Evolutionary conservation across 75 land plant genomes (phyloP), one percentile per base, ranked within the genome.

Genomic region (Pinus tabuliformis): DNA sequence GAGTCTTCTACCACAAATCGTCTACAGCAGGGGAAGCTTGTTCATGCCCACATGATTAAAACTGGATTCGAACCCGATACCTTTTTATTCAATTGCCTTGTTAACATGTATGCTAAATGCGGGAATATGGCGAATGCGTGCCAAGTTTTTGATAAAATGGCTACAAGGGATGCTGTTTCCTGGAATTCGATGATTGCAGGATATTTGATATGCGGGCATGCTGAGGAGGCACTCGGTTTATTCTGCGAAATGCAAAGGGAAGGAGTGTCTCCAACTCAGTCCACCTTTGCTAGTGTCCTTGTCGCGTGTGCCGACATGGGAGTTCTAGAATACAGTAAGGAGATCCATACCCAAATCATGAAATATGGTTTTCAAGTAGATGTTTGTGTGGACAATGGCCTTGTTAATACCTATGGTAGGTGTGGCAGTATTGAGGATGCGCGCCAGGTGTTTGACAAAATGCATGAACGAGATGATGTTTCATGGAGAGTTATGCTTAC

Each of bases 141-240:
- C 14, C 73, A 57, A 8, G 76, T 90, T 81, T 81, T 90, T 73
- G 86, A 83, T 37, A 49, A 59, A 59, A 85, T 88, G 80, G 77
- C 83, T 62, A 56, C 63, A 24, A 56, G 71, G 57, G 85, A 87
- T 82, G 88, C 83, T 39, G 88, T 90, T 17, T 79, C 86, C 18
- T 90, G 92, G 92, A 87, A 79, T 17, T 79, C 86, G 0, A 58
- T 90, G 62, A 77, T 90, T 30, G 9, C 58, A 1, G 92, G 88
- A 52, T 81, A 75, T 76, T 74, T 82, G 18, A 70, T 70, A 30
- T 65, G 60, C 56, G 78, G 79, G 8, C 57, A 62, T 62, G 80
- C 75, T 0, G 36, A 56, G 30, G 89, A 79, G 30, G 81, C 79
- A 7, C n/a, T 87, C 33, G 3, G 13, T 18, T 83, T 85, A 81